These are phyloP conservation scores for Papiliotrema laurentii DNA, from an alignment of 1,284 basidiomycete genomes.

Conservation along the genomic window DNA sequence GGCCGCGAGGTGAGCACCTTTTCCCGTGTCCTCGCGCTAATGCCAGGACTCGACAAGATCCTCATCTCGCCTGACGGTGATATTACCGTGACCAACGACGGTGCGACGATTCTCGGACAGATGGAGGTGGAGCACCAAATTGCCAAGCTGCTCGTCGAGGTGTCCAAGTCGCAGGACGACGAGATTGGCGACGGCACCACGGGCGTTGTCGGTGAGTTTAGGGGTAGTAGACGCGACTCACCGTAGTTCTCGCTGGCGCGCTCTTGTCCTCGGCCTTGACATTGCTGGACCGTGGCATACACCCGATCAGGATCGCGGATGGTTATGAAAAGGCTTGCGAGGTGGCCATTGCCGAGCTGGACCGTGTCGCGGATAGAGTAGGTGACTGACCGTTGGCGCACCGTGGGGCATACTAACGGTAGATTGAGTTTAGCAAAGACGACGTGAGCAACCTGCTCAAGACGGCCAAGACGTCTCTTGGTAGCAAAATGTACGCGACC, in stretches of 20 bases:
- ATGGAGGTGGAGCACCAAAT: conserved; percentile 99
- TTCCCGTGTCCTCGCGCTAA: too few relatives aligned
- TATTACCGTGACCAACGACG: conserved; percentile 98
- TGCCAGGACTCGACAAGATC: conserved; percentile 92
- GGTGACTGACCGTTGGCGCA: conserved; percentile 6
- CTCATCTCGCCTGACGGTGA: conserved; percentile 97
- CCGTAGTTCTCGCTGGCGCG: conserved; percentile 86
- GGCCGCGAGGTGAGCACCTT: conserved; percentile 93
- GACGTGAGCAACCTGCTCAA: conserved; percentile 85
- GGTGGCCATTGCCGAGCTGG: conserved; percentile 83
- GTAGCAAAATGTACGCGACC: conserved; percentile 84
- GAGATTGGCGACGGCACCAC: conserved; percentile 99
- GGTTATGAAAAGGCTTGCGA: conserved; percentile 92
- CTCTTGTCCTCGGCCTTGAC: conserved; percentile 61
- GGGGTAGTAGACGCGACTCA: neutral
- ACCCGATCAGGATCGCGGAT: conserved; percentile 97
- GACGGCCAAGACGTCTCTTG: conserved; percentile 91
- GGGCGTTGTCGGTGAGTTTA: conserved; percentile 83
- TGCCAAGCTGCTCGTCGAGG: conserved; percentile 91
- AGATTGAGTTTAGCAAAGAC: conserved; percentile 67
- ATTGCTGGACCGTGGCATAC: conserved; percentile 93
- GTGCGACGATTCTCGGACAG: conserved; percentile 89
- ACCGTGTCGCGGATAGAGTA: conserved; percentile 86
- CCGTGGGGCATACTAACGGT: neutral
- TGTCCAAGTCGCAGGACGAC: conserved; percentile 94